Evolutionary conservation across 768 basidiomycete species (phyloP).

Genomic region (Tulasnella sp.): DNA sequence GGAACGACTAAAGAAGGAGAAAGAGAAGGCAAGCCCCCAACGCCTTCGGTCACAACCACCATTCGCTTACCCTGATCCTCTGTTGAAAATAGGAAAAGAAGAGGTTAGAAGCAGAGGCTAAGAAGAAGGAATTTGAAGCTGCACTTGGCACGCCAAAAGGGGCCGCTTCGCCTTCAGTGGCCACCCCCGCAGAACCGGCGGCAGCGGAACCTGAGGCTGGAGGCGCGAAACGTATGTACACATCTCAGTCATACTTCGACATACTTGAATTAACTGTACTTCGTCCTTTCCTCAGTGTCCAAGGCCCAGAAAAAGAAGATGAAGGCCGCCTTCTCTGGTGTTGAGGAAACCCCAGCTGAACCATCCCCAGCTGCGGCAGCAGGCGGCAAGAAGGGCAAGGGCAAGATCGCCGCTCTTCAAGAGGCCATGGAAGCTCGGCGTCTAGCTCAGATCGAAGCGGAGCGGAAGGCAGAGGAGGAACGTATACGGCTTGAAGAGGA

Average conservation of each 20-base stretch:
- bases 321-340: constrained; percentile 46
- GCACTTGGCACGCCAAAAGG: constrained; percentile 3
- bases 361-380: constrained; percentile 47
- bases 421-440: constrained; percentile 94
- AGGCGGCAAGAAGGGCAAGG: constrained; percentile 55
- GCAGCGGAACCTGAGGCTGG: constrained; percentile 25
- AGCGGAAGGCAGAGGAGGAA: constrained; percentile 73
- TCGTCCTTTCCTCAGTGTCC: constrained; percentile 38
- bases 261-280: not conserved
- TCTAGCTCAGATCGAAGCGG: constrained; percentile 82
- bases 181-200: constrained; percentile 37
- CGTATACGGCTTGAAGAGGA: constrained; percentile 84
- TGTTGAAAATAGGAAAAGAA: too few relatives aligned
- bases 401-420: constrained; percentile 77
- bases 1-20: constrained; percentile 95
- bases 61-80: too few relatives aligned
- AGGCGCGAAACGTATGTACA: constrained; percentile 21
- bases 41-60: not conserved
- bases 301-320: constrained; percentile 45
- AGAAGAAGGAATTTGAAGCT: constrained; percentile 52
- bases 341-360: constrained; percentile 41
- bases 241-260: not conserved
- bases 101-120: constrained; percentile 89
- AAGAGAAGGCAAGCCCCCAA: constrained; percentile 71
- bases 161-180: constrained; percentile 38